These are phyloP conservation scores for Colletotrichum falcatum DNA, from an alignment of 2,329 filamentous ascomycete genomes.

Conservation along the genomic window DNA sequence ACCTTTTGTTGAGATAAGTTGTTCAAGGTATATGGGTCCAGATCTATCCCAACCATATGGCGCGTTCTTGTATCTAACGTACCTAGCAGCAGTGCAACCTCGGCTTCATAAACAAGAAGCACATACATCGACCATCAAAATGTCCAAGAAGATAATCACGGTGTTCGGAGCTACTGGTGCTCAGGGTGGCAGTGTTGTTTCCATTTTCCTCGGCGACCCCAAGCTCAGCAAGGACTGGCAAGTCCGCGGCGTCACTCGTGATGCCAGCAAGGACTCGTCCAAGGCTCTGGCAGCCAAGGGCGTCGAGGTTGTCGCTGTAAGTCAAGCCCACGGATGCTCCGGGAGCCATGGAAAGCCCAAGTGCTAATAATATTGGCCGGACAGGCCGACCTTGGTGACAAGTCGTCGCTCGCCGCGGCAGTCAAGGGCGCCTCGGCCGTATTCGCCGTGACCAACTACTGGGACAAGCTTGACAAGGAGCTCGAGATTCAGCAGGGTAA, in stretches of 20 bases:
- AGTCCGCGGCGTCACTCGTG: slow-evolving; percentile 68
- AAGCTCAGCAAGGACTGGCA: slow-evolving; percentile 60
- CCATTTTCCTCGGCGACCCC: slow-evolving; percentile 53
- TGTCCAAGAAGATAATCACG: slow-evolving; percentile 59
- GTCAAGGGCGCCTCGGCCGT: slow-evolving; percentile 61
- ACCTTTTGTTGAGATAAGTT: neutral
- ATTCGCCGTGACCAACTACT: slow-evolving; percentile 65
- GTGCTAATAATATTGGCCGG: slow-evolving; percentile 24
- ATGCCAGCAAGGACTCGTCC: slow-evolving; percentile 56
- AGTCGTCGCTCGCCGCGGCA: slow-evolving; percentile 56
- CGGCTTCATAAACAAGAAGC: neutral
- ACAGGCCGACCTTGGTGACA: slow-evolving; percentile 63
- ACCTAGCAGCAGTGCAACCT: neutral
- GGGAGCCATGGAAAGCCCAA: neutral
- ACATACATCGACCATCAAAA: slow-evolving; percentile 6
- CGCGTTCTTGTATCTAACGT: neutral
- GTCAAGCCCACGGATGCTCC: slow-evolving; percentile 39
- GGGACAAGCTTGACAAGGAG: slow-evolving; percentile 57
- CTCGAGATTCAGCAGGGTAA: slow-evolving; percentile 60
- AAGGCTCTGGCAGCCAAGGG: slow-evolving; percentile 58
- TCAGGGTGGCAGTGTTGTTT: slow-evolving; percentile 69
- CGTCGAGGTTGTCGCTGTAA: slow-evolving; percentile 61
- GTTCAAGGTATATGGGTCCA: neutral
- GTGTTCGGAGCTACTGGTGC: slow-evolving; percentile 71
- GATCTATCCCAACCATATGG: neutral